Percentiles rank a stretch among this genome's conserved stretches.
These are phyloP conservation scores for Lentinula guzmanii DNA, from an alignment of 768 basidiomycete species.

Conservation along the genomic window DNA sequence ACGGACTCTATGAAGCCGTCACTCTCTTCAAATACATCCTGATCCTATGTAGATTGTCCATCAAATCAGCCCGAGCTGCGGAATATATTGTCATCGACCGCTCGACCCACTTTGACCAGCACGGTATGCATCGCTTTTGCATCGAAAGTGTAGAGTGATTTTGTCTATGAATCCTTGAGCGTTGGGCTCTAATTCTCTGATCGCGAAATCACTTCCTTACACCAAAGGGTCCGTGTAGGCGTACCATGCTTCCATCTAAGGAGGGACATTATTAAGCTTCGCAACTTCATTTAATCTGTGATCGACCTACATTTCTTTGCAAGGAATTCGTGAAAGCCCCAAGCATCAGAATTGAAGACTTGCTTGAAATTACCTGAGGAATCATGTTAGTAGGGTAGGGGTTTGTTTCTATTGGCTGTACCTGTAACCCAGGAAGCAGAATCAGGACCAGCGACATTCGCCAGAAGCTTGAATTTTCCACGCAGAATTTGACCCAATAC, in stretches of 20 bases:
- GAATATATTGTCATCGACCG: background rate
- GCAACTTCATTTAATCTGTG: background rate
- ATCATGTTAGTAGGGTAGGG: background rate
- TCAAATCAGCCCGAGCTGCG: background rate
- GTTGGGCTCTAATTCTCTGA: too few relatives aligned
- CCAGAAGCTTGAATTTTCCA: background rate
- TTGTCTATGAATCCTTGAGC: background rate
- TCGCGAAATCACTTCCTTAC: background rate
- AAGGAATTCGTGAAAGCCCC: background rate
- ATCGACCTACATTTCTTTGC: background rate
- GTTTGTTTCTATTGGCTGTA: background rate
- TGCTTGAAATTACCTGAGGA: background rate
- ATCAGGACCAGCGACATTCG: background rate
- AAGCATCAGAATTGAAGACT: background rate
- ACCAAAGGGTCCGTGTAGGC: background rate
- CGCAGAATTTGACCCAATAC: background rate
- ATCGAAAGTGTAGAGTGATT: background rate
- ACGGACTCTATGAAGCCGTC: background rate
- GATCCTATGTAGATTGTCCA: background rate
- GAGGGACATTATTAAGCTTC: background rate
- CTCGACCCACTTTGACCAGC: background rate
- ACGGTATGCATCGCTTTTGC: background rate
- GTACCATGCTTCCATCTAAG: background rate
- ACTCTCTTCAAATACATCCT: background rate
- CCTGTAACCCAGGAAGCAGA: background rate